phyloP scores from a whole-genome alignment of 305 asterid genomes.

The Fraxinus dipetala region DNA sequence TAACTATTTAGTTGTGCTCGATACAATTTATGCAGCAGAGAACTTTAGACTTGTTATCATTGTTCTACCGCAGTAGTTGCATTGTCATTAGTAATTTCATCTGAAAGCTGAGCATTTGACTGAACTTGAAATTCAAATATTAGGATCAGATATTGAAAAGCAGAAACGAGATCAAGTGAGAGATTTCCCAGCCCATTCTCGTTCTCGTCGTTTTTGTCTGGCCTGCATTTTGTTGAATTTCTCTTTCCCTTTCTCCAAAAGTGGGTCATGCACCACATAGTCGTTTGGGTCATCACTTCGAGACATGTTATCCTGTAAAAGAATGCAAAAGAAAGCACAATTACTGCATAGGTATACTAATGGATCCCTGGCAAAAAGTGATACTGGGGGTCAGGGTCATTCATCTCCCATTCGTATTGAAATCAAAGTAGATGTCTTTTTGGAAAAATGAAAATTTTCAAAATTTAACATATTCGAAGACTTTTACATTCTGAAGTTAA shows the following conservation, averaged over 20 bases:
- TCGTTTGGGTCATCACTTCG: slow-evolving; percentile 86
- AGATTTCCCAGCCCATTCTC: slow-evolving; percentile 98
- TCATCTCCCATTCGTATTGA: background rate
- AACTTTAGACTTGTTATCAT: background rate
- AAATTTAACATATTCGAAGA: background rate
- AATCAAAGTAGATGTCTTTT: background rate
- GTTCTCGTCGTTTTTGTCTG: slow-evolving; percentile 73
- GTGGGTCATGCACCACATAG: slow-evolving; percentile 88
- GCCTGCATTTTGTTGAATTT: slow-evolving; percentile 91
- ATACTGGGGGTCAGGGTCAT: background rate
- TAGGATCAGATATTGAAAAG: background rate
- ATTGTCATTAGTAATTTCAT: background rate
- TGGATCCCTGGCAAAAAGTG: background rate
- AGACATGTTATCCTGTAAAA: slow-evolving; percentile 76
- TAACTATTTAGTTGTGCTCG: background rate
- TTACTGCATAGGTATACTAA: background rate
- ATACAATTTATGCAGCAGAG: background rate
- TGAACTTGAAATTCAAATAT: background rate
- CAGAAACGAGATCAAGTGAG: slow-evolving; percentile 46
- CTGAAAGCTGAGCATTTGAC: slow-evolving; percentile 4
- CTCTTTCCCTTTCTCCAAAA: slow-evolving; percentile 92
- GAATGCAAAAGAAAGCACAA: slow-evolving; percentile 9
- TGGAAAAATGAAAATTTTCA: background rate
- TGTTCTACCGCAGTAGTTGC: slow-evolving; percentile 4
- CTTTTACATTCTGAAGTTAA: background rate